Evolutionary conservation across 2,329 filamentous ascomycete genomes (phyloP), one percentile per base, ranked within the genome.

Genomic region (Neocatenulostroma microsporum): DNA sequence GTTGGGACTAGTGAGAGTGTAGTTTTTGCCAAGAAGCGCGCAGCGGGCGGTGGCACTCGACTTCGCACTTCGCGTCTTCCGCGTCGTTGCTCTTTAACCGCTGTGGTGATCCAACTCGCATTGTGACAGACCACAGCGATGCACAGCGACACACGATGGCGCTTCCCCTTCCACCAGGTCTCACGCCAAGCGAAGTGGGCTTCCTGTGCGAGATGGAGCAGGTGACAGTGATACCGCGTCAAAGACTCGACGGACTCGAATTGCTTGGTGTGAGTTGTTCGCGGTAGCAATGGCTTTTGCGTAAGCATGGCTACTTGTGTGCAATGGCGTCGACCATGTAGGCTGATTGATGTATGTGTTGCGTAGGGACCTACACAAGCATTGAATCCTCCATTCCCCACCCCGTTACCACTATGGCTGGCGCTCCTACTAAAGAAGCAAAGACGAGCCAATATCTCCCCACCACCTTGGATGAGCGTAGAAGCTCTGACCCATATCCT

Each of bases 181-280:
- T 95, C 29, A 82, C 84, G 51, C 86, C 91, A 41, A 72, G 84
- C 46, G 91, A 98, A 66, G 83, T 93, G 30, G 84, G 87, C 34
- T 98, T 96, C 57, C 69, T 96, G 19, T 94, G 88, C 62, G 91
- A 98, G 67, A 96, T 95, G 87, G 89, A 96, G 67, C 76, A 86
- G 54, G 83, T 98, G 38, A 95, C 88, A 0, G 76, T 98, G 15
- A 78, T 96, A 33, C 91, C 91, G 23, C 84, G 91, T 36, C 88
- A 96, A 61, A 77, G 84, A 46, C 78, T 98, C 36, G 87, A 95
- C 48, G 78, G 77, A 49, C 82, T 98, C 45, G 73, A 84, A 51
- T 74, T 98, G 44, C 75, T 98, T 37, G 80, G 82, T 48, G 91
- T 96, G 70, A 69, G 82, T 76, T 13, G 12, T 10, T 41, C 50